A percentile compares a stretch with the other conserved stretches of the same genome.
These are phyloP conservation scores for Cephalotrichum gorgonifer DNA, from an alignment of 2,329 filamentous ascomycete species.

Conservation along the genomic window DNA sequence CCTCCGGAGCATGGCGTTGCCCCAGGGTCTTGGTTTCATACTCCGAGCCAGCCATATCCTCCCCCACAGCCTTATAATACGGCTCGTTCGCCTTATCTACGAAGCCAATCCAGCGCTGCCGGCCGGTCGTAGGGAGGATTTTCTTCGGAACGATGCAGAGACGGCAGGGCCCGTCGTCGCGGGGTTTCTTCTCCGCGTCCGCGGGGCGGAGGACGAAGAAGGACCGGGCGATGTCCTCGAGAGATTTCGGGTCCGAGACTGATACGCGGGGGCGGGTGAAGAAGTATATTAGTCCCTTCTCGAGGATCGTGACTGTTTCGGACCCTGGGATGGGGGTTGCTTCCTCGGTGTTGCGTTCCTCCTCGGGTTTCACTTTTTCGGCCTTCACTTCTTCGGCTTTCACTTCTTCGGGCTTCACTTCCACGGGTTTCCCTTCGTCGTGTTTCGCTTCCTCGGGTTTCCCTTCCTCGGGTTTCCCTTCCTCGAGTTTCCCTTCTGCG, in stretches of 20 bases:
- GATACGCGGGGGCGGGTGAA: slow-evolving; percentile 73
- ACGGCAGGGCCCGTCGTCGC: slow-evolving; percentile 52
- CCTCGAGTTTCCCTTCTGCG: neutral
- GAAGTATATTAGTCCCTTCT: slow-evolving; percentile 88
- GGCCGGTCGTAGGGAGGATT: slow-evolving; percentile 56
- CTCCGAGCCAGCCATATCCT: slow-evolving; percentile 55
- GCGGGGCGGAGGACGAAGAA: slow-evolving; percentile 73
- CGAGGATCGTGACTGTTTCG: slow-evolving; percentile 47
- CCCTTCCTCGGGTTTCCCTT: neutral
- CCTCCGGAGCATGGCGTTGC: slow-evolving; percentile 55
- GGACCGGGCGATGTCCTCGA: slow-evolving; percentile 65
- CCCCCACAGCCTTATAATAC: slow-evolving; percentile 60
- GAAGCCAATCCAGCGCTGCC: slow-evolving; percentile 69
- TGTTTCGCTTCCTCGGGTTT: neutral
- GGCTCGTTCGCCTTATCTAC: slow-evolving; percentile 63
- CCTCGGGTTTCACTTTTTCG: neutral
- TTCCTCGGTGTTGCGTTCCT: neutral
- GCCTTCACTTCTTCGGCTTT: neutral
- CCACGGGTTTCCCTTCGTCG: neutral
- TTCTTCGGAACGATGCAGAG: slow-evolving; percentile 79
- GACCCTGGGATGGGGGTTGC: neutral
- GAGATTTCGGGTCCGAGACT: slow-evolving; percentile 55
- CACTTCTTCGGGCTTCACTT: neutral
- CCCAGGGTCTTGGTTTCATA: slow-evolving; percentile 71
- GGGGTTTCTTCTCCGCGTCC: slow-evolving; percentile 53